phyloP scores from a whole-genome alignment of 345 rosid genomes.

The Gossypium australe region DNA sequence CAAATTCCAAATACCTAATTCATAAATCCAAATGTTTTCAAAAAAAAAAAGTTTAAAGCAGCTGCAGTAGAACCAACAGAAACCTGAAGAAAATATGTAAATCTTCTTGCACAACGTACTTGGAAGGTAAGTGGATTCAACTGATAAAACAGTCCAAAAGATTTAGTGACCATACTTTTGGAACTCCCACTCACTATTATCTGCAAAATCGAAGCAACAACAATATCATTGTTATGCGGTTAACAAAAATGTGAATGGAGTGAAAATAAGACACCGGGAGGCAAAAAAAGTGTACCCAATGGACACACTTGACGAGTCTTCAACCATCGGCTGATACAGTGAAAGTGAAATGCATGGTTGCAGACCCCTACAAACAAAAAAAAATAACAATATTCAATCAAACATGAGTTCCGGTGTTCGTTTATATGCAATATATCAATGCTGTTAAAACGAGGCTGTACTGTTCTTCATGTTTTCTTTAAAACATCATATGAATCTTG shows the following conservation, averaged over 20 bases:
- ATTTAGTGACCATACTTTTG: slow-evolving; percentile 95
- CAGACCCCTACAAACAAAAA: slow-evolving; percentile 57
- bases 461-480: neutral
- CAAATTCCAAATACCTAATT: slow-evolving; percentile 1
- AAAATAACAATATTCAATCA: neutral
- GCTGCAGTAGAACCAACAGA: neutral
- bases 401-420: neutral
- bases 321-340: slow-evolving; percentile 98
- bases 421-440: neutral
- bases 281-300: slow-evolving; percentile 45
- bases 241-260: neutral
- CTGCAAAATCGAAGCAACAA: slow-evolving; percentile 32
- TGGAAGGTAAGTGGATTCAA: neutral
- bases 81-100: neutral
- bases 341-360: slow-evolving; percentile 98
- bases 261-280: neutral
- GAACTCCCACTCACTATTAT: slow-evolving; percentile 99
- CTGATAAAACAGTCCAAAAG: slow-evolving; percentile 5
- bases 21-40: slow-evolving; percentile 4
- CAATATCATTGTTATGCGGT: neutral
- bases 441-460: neutral
- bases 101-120: neutral
- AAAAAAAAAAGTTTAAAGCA: neutral
- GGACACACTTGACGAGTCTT: slow-evolving; percentile 99
- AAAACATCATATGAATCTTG: neutral